Conservation (phyloP, 2,329 filamentous ascomycete species). For the Amauroascus niger region DNA sequence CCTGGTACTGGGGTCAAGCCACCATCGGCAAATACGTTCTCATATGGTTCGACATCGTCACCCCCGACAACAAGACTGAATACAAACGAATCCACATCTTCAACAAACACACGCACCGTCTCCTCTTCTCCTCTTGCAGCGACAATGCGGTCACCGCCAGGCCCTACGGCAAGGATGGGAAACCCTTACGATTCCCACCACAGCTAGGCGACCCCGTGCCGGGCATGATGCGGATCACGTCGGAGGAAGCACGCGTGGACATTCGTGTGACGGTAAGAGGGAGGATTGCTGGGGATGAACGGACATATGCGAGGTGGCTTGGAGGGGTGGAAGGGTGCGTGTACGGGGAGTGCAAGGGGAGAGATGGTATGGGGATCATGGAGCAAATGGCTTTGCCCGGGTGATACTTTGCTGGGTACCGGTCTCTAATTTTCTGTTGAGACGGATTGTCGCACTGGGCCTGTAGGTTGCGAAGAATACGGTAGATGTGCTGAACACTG, state of each 20-base stretch:
- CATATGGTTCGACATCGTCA: conserved; percentile 37
- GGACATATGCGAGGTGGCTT: conserved; percentile 12
- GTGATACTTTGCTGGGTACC: not conserved
- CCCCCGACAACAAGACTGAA: not conserved
- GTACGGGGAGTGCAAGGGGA: not conserved
- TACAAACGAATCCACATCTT: conserved; percentile 8
- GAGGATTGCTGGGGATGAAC: conserved; percentile 4
- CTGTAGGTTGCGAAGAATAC: not conserved
- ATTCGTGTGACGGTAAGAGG: conserved; percentile 1
- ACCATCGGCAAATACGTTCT: conserved; percentile 36
- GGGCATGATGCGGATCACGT: not conserved
- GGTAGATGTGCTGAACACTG: too few relatives aligned
- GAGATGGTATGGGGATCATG: not conserved
- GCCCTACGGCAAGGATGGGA: not conserved
- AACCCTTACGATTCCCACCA: not conserved
- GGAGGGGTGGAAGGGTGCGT: conserved; percentile 12
- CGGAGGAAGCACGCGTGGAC: not conserved
- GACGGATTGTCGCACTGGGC: not conserved
- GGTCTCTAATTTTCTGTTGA: too few relatives aligned
- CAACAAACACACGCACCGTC: not conserved
- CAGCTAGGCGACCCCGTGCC: not conserved
- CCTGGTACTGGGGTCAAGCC: conserved; percentile 41
- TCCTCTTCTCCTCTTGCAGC: conserved; percentile 2
- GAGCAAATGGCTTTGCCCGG: conserved; percentile 6
- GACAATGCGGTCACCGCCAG: not conserved